Evolutionary conservation across 345 rosid species (phyloP).

Genomic region (Heritiera fomes): DNA sequence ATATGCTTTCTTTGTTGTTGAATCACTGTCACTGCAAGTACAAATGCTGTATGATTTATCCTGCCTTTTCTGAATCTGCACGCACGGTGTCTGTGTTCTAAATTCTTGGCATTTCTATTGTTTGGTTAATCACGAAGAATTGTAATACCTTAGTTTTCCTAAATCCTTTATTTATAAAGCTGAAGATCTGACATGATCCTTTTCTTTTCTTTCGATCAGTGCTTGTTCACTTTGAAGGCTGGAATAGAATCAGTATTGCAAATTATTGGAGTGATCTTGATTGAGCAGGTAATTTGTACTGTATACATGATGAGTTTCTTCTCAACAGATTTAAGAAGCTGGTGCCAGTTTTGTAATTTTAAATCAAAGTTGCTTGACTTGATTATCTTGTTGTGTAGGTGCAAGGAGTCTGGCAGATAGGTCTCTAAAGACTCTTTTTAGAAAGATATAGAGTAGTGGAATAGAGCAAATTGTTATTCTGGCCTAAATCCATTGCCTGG

Average conservation of each 20-base stretch:
- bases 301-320: not conserved
- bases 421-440: constrained; percentile 11
- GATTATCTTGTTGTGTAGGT: constrained; percentile 30
- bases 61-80: not conserved
- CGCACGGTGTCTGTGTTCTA: not conserved
- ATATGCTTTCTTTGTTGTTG: not conserved
- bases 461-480: constrained; percentile 41
- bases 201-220: constrained; percentile 14
- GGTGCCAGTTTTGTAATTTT: not conserved
- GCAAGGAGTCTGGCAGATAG: constrained; percentile 12
- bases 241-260: not conserved
- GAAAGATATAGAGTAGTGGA: constrained; percentile 17
- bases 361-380: not conserved
- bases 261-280: constrained; percentile 18
- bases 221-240: constrained; percentile 7
- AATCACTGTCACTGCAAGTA: constrained; percentile 8
- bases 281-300: constrained; percentile 27
- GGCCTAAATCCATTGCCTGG: constrained; percentile 67
- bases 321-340: not conserved
- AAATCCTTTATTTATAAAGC: not conserved
- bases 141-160: not conserved
- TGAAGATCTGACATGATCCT: constrained; percentile 34
- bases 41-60: not conserved
- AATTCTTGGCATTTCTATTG: not conserved
- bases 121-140: not conserved